These are phyloP conservation scores for Nadsonia starkeyi-henricii DNA, from an alignment of 1,139 yeast species.

Conservation along the genomic window DNA sequence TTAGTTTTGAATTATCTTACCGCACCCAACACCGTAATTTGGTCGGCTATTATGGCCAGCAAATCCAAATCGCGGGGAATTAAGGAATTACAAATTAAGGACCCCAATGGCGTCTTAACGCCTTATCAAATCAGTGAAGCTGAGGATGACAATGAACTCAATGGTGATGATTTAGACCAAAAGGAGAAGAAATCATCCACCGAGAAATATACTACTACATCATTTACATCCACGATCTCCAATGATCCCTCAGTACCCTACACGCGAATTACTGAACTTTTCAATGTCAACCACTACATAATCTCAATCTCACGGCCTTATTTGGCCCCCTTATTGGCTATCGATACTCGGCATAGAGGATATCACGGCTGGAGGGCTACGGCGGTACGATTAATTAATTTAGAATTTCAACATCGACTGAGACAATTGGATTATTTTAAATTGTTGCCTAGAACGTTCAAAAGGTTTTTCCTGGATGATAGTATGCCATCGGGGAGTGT, in stretches of 20 bases:
- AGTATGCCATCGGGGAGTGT: conserved; percentile 57
- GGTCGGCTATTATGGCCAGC: conserved; percentile 88
- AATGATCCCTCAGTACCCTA: conserved; percentile 37
- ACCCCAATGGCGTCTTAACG: conserved; percentile 26
- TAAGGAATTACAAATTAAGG: conserved; percentile 44
- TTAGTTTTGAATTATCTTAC: conserved; percentile 70
- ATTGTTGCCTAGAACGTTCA: conserved; percentile 52
- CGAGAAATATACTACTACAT: conserved; percentile 11
- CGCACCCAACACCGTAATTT: conserved; percentile 82
- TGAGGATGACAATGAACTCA: conserved; percentile 6
- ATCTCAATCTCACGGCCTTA: conserved; percentile 88
- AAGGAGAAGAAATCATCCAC: conserved; percentile 3
- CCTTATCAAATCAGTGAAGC: conserved; percentile 11
- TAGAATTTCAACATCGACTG: conserved; percentile 75
- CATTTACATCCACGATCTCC: conserved; percentile 37
- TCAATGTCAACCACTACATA: conserved; percentile 84
- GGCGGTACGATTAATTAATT: conserved; percentile 31
- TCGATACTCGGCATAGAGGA: conserved; percentile 61
- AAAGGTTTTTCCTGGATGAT: conserved; percentile 76
- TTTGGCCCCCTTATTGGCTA: conserved; percentile 73
- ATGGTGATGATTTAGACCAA: conserved; percentile 8
- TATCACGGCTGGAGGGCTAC: conserved; percentile 33
- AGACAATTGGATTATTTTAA: conserved; percentile 72
- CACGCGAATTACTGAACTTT: conserved; percentile 75
- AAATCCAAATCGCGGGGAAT: background rate